phyloP scores from a whole-genome alignment of 139 green algal species.

The Trebouxia sp. region DNA sequence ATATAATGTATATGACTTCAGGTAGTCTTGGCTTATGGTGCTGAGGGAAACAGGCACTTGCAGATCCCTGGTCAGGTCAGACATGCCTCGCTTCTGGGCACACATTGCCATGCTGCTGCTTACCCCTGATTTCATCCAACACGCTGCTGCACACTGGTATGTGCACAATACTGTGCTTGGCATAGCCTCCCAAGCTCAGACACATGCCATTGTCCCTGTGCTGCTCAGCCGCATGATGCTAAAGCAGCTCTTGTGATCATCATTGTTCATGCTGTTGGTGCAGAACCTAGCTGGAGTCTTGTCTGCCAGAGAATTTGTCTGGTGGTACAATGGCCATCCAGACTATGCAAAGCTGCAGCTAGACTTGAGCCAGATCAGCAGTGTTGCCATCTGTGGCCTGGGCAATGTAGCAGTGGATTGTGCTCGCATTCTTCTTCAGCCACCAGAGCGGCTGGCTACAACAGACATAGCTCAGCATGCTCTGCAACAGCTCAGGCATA shows the following conservation, averaged over 20 bases:
- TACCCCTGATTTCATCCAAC: no score
- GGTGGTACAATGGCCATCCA: conserved; percentile 99
- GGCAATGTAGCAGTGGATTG: conserved; percentile 97
- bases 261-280: neutral
- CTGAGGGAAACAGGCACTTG: conserved; percentile 83
- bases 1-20: no score
- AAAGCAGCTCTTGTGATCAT: no score
- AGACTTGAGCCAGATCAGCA: conserved; percentile 59
- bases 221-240: neutral
- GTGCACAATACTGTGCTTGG: no score
- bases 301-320: conserved; percentile 93
- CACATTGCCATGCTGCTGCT: neutral
- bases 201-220: neutral
- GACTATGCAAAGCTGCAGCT: conserved; percentile 63
- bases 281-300: conserved; percentile 69
- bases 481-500: conserved; percentile 61
- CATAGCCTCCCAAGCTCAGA: no score
- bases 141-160: no score
- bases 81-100: neutral
- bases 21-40: conserved; percentile 89
- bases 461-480: conserved; percentile 89
- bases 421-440: conserved; percentile 84
- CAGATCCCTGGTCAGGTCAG: conserved; percentile 77
- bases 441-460: conserved; percentile 49
- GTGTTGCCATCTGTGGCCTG: conserved; percentile 70